Evolutionary conservation across 2,329 filamentous ascomycete genomes (phyloP).

Genomic region (Diaporthe sp.): DNA sequence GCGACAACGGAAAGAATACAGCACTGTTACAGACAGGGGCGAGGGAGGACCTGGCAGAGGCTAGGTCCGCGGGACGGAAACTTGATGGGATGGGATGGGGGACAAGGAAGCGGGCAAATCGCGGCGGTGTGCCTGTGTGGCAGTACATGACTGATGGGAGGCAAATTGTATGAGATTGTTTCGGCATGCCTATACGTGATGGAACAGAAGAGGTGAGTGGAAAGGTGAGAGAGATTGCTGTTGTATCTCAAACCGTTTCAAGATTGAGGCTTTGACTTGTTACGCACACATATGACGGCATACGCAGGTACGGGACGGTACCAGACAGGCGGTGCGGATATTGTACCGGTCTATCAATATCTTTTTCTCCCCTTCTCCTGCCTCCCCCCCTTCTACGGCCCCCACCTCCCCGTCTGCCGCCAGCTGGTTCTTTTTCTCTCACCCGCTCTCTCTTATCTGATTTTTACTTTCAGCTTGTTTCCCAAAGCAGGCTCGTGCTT

Average conservation of each 20-base stretch:
- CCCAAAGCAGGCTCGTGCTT: constrained; percentile 3
- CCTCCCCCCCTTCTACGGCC: not conserved
- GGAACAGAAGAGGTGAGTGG: constrained; percentile 14
- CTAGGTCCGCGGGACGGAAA: constrained; percentile 12
- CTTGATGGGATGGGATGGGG: constrained; percentile 9
- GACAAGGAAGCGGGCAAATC: constrained; percentile 8
- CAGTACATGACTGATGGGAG: constrained; percentile 8
- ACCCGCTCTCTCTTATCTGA: not conserved
- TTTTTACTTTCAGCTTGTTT: not conserved
- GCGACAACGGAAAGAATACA: not conserved
- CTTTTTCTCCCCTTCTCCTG: not conserved
- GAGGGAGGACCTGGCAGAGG: constrained; percentile 15
- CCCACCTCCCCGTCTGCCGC: not conserved
- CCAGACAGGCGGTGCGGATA: constrained; percentile 1
- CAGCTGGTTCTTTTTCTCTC: not conserved
- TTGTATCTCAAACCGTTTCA: constrained; percentile 17
- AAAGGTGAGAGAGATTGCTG: constrained; percentile 23
- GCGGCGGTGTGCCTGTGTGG: constrained; percentile 6
- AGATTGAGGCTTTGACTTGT: constrained; percentile 5
- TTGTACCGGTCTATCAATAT: not conserved
- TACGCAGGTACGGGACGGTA: constrained; percentile 3
- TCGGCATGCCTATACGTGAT: not conserved
- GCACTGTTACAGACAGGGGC: not conserved
- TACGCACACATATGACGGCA: constrained; percentile 9
- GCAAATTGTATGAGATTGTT: constrained; percentile 14